phyloP scores from a whole-genome alignment of 208 protist genomes.

The Entamoeba moshkovskii region DNA sequence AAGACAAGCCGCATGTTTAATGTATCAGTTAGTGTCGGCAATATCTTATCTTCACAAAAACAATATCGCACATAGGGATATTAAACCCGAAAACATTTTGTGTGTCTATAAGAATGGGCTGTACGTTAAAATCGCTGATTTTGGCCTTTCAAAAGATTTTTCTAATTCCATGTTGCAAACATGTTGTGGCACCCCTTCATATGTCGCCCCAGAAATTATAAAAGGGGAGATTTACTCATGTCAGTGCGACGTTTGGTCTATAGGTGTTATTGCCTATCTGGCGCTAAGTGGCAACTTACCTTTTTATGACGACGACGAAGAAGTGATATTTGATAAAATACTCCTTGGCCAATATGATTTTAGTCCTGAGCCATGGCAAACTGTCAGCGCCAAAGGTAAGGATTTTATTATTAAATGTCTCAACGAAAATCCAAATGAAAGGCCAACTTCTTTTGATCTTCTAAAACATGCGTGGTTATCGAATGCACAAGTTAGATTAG shows the following conservation, averaged over 20 bases:
- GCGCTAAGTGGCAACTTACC: constrained; percentile 22
- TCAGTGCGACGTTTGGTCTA: constrained; percentile 35
- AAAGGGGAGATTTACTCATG: constrained; percentile 8
- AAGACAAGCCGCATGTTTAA: neutral
- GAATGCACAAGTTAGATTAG: neutral
- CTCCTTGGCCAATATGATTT: neutral
- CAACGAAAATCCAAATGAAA: neutral
- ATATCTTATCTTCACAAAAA: constrained; percentile 1
- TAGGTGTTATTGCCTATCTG: constrained; percentile 39
- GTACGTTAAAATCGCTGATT: constrained; percentile 40
- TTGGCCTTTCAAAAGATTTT: constrained; percentile 25
- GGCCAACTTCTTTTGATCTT: neutral
- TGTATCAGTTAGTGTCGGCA: neutral
- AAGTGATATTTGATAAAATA: neutral
- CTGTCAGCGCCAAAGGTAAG: neutral
- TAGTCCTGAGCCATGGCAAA: neutral
- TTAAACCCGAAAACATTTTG: constrained; percentile 38
- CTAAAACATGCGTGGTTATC: neutral
- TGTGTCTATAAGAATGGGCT: constrained; percentile 12
- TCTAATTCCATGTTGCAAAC: constrained; percentile 3
- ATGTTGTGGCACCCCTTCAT: constrained; percentile 32
- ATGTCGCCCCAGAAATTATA: constrained; percentile 38
- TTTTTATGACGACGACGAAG: constrained; percentile 4
- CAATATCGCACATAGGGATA: constrained; percentile 30
- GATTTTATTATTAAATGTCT: neutral